Conservation (phyloP, 768 basidiomycete genomes). For the Amanita rimosa region DNA sequence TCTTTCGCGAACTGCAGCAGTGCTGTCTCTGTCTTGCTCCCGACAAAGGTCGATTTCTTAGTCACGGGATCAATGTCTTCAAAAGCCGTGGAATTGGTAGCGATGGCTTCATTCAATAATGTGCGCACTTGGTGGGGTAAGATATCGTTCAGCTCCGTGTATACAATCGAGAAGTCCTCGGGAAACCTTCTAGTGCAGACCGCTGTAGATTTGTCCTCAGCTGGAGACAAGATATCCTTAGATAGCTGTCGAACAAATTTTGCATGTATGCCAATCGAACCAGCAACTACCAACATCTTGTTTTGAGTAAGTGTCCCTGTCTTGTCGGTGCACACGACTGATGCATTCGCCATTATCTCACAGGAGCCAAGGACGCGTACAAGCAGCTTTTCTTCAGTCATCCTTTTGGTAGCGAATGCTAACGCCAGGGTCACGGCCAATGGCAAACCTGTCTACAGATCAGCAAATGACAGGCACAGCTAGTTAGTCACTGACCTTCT, state of each 20-base stretch:
- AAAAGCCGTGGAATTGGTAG: slow-evolving; percentile 92
- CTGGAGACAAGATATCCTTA: slow-evolving; percentile 58
- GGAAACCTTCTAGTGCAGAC: slow-evolving; percentile 31
- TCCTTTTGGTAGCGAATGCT: slow-evolving; percentile 96
- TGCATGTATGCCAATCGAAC: slow-evolving; percentile 86
- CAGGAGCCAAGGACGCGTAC: slow-evolving; percentile 95
- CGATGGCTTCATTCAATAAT: slow-evolving; percentile 77
- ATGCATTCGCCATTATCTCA: slow-evolving; percentile 98
- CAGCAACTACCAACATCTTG: slow-evolving; percentile 92
- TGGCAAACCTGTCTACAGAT: slow-evolving; percentile 54
- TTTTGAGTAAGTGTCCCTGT: slow-evolving; percentile 96
- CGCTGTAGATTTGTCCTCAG: slow-evolving; percentile 29
- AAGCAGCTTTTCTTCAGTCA: slow-evolving; percentile 90
- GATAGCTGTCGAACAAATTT: slow-evolving; percentile 82
- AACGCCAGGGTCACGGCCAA: slow-evolving; percentile 93
- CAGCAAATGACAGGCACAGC: background rate
- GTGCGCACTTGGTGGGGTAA: slow-evolving; percentile 49
- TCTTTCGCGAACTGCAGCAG: slow-evolving; percentile 78
- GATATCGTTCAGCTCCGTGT: slow-evolving; percentile 50
- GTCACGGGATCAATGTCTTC: slow-evolving; percentile 63
- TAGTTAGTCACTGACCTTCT: slow-evolving; percentile 23
- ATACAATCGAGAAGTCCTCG: slow-evolving; percentile 83
- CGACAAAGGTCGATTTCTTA: slow-evolving; percentile 57
- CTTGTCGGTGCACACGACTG: slow-evolving; percentile 92
- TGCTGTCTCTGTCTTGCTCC: slow-evolving; percentile 94